Conservation (phyloP, 768 basidiomycete species). For the Tricholoma sp. region DNA sequence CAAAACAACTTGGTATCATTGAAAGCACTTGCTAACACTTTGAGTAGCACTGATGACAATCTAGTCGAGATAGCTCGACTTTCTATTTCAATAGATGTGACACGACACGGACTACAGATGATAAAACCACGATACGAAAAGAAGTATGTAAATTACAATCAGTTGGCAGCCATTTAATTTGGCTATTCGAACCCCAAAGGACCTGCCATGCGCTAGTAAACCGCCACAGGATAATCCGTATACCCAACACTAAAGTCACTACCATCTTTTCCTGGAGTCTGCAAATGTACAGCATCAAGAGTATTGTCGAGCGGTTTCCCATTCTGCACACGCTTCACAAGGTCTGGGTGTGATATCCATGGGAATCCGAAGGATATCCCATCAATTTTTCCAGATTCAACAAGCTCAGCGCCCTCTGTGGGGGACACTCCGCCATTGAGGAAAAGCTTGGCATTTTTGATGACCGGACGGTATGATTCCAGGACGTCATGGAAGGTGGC, state of each 20-base stretch:
- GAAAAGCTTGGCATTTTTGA: constrained; percentile 33
- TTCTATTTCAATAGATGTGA: too few relatives aligned
- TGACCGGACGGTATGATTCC: constrained; percentile 27
- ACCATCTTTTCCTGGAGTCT: constrained; percentile 17
- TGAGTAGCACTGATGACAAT: too few relatives aligned
- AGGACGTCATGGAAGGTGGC: constrained; percentile 33
- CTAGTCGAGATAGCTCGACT: too few relatives aligned
- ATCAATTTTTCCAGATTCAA: not conserved
- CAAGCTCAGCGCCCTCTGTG: constrained; percentile 14
- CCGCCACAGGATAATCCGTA: constrained; percentile 31
- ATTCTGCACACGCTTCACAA: constrained; percentile 30
- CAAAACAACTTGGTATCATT: too few relatives aligned
- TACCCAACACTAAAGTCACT: constrained; percentile 27
- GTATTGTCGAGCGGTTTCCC: constrained; percentile 30
- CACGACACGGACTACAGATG: too few relatives aligned
- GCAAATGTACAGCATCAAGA: constrained; percentile 22
- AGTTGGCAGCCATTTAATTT: too few relatives aligned
- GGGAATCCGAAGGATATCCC: constrained; percentile 28
- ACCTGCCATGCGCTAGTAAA: constrained; percentile 1
- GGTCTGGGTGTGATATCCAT: constrained; percentile 32
- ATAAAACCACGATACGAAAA: too few relatives aligned
- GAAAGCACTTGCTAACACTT: too few relatives aligned
- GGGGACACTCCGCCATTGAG: constrained; percentile 33
- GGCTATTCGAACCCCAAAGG: too few relatives aligned
- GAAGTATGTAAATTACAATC: too few relatives aligned